Percentiles rank a stretch among this genome's conserved stretches.
Evolutionary conservation across 2,329 filamentous ascomycete species (phyloP).

Genomic region (Westerdykella ornata): DNA sequence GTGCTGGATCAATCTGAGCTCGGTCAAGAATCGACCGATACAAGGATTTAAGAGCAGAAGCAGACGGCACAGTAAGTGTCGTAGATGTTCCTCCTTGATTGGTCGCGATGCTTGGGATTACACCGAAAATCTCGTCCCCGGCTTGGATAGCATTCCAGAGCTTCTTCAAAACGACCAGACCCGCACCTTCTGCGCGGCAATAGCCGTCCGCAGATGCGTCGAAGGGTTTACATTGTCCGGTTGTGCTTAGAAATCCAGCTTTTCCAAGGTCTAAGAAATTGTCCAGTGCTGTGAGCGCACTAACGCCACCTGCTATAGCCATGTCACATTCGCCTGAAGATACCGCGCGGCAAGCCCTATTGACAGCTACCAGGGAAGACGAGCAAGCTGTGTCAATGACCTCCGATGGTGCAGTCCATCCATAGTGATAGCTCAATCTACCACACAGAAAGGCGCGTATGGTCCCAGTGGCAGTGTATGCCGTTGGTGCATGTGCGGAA

Average conservation of each 20-base stretch:
- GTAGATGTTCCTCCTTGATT: slow-evolving; percentile 11
- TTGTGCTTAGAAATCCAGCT: slow-evolving; percentile 40
- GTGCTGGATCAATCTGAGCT: slow-evolving; percentile 5
- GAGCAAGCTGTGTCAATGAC: slow-evolving; percentile 36
- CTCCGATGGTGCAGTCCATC: slow-evolving; percentile 20
- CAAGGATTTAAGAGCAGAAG: slow-evolving; percentile 9
- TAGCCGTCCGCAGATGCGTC: slow-evolving; percentile 46
- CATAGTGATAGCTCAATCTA: slow-evolving; percentile 21
- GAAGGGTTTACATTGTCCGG: slow-evolving; percentile 43
- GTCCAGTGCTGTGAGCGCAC: slow-evolving; percentile 27
- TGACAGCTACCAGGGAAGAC: slow-evolving; percentile 25
- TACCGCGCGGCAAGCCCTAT: slow-evolving; percentile 24
- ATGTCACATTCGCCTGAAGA: slow-evolving; percentile 20
- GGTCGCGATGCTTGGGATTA: slow-evolving; percentile 29
- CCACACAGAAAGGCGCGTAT: slow-evolving; percentile 20
- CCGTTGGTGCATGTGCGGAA: slow-evolving; percentile 9
- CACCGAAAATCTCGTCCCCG: slow-evolving; percentile 43
- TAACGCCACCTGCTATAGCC: slow-evolving; percentile 36
- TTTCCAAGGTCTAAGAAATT: slow-evolving; percentile 30
- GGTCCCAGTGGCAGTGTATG: slow-evolving; percentile 16
- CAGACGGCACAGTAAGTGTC: slow-evolving; percentile 12
- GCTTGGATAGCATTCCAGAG: slow-evolving; percentile 48
- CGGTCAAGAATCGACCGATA: slow-evolving; percentile 9
- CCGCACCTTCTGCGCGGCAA: slow-evolving; percentile 48
- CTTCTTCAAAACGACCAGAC: slow-evolving; percentile 46